phyloP scores from a whole-genome alignment of 768 basidiomycete genomes.

The Amanita thiersii region DNA sequence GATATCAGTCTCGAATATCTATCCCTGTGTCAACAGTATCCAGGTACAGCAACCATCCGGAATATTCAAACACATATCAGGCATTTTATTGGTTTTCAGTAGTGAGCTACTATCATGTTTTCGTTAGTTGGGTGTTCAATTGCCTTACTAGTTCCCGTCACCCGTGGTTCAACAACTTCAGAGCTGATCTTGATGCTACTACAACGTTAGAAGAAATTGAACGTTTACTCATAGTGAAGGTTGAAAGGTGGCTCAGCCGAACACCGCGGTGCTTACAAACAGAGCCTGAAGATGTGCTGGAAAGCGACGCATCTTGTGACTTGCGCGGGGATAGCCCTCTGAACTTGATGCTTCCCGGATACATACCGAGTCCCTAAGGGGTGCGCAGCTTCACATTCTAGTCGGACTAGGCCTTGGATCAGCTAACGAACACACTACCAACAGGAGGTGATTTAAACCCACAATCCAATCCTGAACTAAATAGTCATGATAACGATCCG shows the following conservation, averaged over 20 bases:
- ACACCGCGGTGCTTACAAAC: conserved; percentile 11
- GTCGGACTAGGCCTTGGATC: no score
- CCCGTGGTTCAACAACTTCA: conserved; percentile 52
- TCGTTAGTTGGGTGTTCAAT: conserved; percentile 10
- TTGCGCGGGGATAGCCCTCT: no score
- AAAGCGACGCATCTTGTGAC: not conserved
- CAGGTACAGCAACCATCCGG: conserved; percentile 38
- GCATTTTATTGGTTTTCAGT: conserved; percentile 62
- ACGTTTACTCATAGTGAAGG: conserved; percentile 30
- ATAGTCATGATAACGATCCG: no score
- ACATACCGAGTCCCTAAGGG: no score
- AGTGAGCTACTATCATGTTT: conserved; percentile 30
- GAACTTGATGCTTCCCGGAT: no score
- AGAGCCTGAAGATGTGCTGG: not conserved
- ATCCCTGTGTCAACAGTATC: conserved; percentile 44
- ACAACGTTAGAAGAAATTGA: conserved; percentile 39
- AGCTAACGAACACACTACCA: no score
- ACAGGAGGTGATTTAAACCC: no score
- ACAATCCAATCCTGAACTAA: no score
- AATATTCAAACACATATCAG: conserved; percentile 57
- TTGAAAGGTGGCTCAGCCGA: conserved; percentile 42
- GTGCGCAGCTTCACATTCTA: no score
- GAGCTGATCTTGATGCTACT: conserved; percentile 33
- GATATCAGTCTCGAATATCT: conserved; percentile 66
- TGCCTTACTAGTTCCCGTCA: conserved; percentile 30